Conservation (phyloP, 139 green algal genomes). For the Desmodesmus armatus region DNA sequence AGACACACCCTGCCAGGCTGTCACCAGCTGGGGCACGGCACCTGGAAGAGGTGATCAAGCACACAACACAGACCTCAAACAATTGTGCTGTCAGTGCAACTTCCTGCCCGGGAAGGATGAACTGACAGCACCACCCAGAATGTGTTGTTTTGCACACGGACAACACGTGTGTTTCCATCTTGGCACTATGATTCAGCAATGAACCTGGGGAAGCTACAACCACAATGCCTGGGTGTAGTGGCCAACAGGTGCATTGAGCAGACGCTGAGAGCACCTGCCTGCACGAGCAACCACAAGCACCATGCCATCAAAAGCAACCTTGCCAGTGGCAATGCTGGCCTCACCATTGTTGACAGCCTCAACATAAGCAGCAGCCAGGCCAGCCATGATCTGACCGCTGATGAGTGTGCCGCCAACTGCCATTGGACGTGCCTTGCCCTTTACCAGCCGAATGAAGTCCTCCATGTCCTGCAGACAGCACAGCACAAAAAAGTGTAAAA, state of each 20-base stretch:
- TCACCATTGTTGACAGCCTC: conserved; percentile 89
- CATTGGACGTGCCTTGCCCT: conserved; percentile 74
- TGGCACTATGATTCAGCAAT: not conserved
- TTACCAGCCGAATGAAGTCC: conserved; percentile 78
- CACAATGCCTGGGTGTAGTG: not conserved
- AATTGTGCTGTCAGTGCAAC: not conserved
- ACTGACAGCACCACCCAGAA: not conserved
- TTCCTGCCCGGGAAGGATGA: not conserved
- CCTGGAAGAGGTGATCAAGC: conserved; percentile 1
- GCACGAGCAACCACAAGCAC: too few relatives aligned
- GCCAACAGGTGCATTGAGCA: too few relatives aligned
- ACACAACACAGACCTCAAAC: too few relatives aligned
- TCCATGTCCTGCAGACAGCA: conserved; percentile 69
- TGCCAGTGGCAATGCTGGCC: not conserved
- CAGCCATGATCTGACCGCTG: conserved; percentile 57
- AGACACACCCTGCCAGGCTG: conserved; percentile 72
- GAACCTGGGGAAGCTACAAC: not conserved
- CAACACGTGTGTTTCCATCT: not conserved
- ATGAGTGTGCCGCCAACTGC: conserved; percentile 71
- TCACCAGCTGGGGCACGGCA: conserved; percentile 88
- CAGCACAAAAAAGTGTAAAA: too few relatives aligned
- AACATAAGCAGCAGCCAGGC: conserved; percentile 77
- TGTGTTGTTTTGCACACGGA: not conserved
- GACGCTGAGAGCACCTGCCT: too few relatives aligned
- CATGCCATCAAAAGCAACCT: too few relatives aligned